Conservation (phyloP, 192 early-diverging fungal genomes). For the Umbelopsis vinacea region DNA sequence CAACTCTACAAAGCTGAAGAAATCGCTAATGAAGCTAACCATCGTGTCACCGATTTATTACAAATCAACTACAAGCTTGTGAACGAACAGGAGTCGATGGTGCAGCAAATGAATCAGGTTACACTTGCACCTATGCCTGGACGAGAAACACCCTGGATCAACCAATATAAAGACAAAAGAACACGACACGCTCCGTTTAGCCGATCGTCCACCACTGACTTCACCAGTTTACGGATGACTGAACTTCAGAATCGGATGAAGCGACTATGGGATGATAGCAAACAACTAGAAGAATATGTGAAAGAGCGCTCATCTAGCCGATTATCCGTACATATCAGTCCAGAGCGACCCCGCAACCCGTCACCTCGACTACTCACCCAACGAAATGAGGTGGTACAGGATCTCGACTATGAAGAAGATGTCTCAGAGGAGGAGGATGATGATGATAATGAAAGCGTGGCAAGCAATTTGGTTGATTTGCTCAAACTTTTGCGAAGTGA, state of each 20-base stretch:
- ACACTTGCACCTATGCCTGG: not conserved
- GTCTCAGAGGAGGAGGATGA: not conserved
- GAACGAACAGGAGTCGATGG: not conserved
- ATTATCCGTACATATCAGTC: not conserved
- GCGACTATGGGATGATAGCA: conserved; percentile 1
- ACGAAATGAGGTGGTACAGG: not conserved
- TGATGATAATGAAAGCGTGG: not conserved
- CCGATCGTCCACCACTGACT: not conserved
- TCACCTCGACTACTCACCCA: conserved; percentile 7
- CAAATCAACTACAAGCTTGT: conserved; percentile 14
- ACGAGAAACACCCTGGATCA: not conserved
- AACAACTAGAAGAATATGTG: conserved; percentile 9
- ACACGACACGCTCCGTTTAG: not conserved
- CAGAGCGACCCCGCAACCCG: not conserved
- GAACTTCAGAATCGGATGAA: not conserved
- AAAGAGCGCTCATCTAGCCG: conserved; percentile 13
- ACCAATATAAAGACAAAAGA: not conserved
- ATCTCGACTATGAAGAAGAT: not conserved
- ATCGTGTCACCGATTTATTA: not conserved
- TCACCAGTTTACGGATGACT: not conserved
- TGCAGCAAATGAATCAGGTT: not conserved
- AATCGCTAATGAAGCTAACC: conserved; percentile 7
- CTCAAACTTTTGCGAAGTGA: not conserved
- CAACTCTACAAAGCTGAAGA: not conserved
- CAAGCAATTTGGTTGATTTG: conserved; percentile 1